Evolutionary conservation across 768 basidiomycete species (phyloP).

Genomic region (Albatrellus ellisii): DNA sequence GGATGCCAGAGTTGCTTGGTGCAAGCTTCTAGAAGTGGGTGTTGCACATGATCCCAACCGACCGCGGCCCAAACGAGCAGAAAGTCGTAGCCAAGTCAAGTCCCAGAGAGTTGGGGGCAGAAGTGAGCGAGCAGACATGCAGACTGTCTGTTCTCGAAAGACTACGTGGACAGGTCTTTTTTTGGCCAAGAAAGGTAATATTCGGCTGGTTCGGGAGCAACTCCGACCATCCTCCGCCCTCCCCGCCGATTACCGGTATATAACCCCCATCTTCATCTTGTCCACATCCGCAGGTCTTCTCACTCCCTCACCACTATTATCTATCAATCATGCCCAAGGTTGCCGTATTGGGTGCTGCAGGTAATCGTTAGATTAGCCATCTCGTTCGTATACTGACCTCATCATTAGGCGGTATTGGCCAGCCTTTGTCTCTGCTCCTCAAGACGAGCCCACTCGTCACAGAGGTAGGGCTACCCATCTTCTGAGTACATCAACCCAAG

Average conservation of each 20-base stretch:
- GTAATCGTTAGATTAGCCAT: constrained; percentile 25
- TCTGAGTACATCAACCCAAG: neutral
- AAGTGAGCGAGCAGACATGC: neutral
- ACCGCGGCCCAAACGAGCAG: too few relatives aligned
- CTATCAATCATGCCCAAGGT: constrained; percentile 47
- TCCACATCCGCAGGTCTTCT: constrained; percentile 1
- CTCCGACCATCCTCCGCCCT: neutral
- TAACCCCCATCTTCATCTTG: neutral
- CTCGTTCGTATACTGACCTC: neutral
- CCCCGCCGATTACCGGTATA: too few relatives aligned
- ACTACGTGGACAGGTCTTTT: neutral
- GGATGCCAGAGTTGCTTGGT: neutral
- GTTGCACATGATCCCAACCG: too few relatives aligned
- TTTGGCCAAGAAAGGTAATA: too few relatives aligned
- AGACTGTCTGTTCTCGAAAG: neutral
- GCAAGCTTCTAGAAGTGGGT: neutral
- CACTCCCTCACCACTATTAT: neutral
- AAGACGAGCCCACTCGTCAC: constrained; percentile 77
- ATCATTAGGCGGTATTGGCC: constrained; percentile 81
- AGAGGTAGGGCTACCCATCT: constrained; percentile 31
- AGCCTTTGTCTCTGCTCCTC: constrained; percentile 86
- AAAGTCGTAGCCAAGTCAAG: constrained; percentile 1
- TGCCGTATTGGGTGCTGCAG: constrained; percentile 94
- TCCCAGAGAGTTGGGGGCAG: constrained; percentile 1
- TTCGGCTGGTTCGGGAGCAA: neutral